Conservation (phyloP, 768 basidiomycete species). For the Gautieria morchelliformis region DNA sequence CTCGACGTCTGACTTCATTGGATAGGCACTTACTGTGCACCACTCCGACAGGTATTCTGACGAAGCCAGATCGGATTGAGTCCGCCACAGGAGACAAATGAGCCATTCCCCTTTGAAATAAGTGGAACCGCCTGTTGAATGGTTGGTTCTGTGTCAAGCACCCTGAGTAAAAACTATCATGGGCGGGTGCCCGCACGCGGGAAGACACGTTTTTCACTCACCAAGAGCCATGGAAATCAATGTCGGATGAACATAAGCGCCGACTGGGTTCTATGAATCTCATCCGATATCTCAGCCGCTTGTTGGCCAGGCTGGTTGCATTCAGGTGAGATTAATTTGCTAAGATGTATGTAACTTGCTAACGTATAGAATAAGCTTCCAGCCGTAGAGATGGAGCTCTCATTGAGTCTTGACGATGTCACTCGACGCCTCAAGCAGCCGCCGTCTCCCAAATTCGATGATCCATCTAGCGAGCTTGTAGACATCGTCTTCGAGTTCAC, state of each 20-base stretch:
- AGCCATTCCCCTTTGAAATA: constrained; percentile 23
- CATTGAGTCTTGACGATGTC: constrained; percentile 32
- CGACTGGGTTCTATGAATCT: constrained; percentile 5
- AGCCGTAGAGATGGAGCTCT: constrained; percentile 48
- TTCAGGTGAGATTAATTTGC: neutral
- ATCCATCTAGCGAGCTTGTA: constrained; percentile 50
- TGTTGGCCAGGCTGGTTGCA: constrained; percentile 2
- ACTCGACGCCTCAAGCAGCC: constrained; percentile 23
- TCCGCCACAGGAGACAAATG: constrained; percentile 44
- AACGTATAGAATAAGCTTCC: constrained; percentile 40
- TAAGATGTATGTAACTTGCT: neutral
- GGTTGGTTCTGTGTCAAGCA: constrained; percentile 56
- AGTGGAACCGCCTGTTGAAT: constrained; percentile 29
- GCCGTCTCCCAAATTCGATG: constrained; percentile 43
- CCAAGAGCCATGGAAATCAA: constrained; percentile 5
- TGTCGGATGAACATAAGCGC: neutral
- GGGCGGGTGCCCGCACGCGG: constrained; percentile 45
- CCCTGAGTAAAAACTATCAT: constrained; percentile 42
- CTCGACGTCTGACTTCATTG: neutral
- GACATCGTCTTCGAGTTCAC: constrained; percentile 38
- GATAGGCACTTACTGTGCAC: neutral
- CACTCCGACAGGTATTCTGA: constrained; percentile 44
- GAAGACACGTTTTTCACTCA: constrained; percentile 48
- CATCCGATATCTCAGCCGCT: constrained; percentile 5
- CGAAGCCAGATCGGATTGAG: constrained; percentile 63